Percentiles rank a stretch among this genome's conserved stretches.
phyloP scores from a whole-genome alignment of 2,329 filamentous ascomycete species.

The Cladophialophora psammophila region DNA sequence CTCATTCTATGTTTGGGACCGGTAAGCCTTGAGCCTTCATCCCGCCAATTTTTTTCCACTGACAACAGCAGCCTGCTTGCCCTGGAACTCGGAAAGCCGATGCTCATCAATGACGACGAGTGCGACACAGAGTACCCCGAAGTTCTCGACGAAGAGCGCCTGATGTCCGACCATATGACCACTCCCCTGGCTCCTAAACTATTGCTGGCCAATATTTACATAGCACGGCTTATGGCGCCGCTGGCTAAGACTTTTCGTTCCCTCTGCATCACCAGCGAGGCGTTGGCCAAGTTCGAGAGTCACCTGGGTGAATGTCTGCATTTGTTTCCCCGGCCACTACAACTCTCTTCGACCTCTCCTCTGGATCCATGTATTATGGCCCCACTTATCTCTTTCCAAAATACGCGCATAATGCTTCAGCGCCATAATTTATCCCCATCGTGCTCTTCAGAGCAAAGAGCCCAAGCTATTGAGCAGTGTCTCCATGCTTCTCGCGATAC shows the following conservation, averaged over 20 bases:
- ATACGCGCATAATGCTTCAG: constrained; percentile 83
- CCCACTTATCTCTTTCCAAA: constrained; percentile 79
- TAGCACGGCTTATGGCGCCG: constrained; percentile 78
- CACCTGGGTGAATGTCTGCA: constrained; percentile 79
- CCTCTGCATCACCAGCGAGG: constrained; percentile 69
- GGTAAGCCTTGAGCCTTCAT: constrained; percentile 56
- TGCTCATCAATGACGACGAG: constrained; percentile 84
- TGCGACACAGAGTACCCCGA: constrained; percentile 84
- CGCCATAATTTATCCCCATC: constrained; percentile 83
- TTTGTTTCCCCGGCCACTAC: constrained; percentile 77
- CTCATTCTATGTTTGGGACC: constrained; percentile 89
- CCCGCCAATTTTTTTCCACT: constrained; percentile 35
- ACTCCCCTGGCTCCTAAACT: constrained; percentile 64
- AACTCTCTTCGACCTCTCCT: constrained; percentile 69
- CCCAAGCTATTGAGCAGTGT: constrained; percentile 78
- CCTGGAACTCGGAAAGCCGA: constrained; percentile 79
- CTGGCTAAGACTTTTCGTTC: constrained; percentile 74
- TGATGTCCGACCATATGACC: constrained; percentile 38
- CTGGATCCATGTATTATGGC: constrained; percentile 77
- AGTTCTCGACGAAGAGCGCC: constrained; percentile 75
- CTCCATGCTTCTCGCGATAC: constrained; percentile 78
- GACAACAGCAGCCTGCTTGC: constrained; percentile 67
- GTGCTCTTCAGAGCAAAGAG: constrained; percentile 70
- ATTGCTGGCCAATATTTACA: constrained; percentile 75
- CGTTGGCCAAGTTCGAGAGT: constrained; percentile 78